Evolutionary conservation across 2,329 filamentous ascomycete species (phyloP), one percentile per base, ranked within the genome.

Genomic region (Botrytis squamosa): DNA sequence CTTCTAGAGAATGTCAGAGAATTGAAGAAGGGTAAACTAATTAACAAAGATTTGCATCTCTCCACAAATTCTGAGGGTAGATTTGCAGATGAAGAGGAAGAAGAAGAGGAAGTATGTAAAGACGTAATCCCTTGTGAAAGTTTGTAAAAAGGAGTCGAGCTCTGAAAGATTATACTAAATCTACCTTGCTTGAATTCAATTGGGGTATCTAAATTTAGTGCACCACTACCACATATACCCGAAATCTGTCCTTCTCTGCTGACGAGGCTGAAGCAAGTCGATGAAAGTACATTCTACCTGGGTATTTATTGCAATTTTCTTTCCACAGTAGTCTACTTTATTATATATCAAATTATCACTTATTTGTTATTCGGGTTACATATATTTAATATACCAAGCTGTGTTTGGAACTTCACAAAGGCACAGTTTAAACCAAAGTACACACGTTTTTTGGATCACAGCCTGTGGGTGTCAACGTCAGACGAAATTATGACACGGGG

Each of bases 41-140:
- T 79, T 77, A 77, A 69, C 75, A 75, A 70, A 77, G 67, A 71
- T 70, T 75, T 76, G 75, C 79, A 80, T 80, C 70, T 57, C 66
- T 78, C 77, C 75, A 75, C 77, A 77, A 74, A 76, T 74, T 52
- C 55, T 70, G 44, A 36, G 72, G 75, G 36, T 40, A 49, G 57
- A 68, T 71, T 55, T 25, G 62, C 29, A 46, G 49, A 57, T 33
- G 18, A 63, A 71, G 42, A 36, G 52, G 49, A 59, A 36, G 46
- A 70, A n/a, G 66, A 59, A 65, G 46, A 60, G 63, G 46, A 49
- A 67, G 40, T 59, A 67, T 22, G 36, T 22, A 36, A 70, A 73
- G n/a, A 42, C 22, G 68, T 68, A 68, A 72, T 72, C 74, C 64
- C 68, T 71, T 55, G 64, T n/a, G 68, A 71, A 55, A 36, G 42